A percentile compares a stretch with the other conserved stretches of the same genome.
phyloP scores from a whole-genome alignment of 192 early-diverging fungal genomes.

The Kappamyces sp. region DNA sequence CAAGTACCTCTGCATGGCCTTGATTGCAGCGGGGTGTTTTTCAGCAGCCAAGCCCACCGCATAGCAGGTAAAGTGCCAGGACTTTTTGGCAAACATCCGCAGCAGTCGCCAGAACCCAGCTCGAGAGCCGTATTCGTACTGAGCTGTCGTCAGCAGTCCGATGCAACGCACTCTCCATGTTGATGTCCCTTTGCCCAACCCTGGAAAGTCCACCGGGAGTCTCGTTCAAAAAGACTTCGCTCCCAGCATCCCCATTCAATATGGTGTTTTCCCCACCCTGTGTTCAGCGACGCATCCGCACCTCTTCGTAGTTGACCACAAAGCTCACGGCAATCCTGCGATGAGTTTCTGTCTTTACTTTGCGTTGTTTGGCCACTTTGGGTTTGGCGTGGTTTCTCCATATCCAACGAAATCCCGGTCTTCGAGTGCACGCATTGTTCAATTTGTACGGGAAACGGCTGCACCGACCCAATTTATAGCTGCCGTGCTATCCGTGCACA shows the following conservation, averaged over 20 bases:
- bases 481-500: too few relatives aligned
- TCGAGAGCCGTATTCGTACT: constrained; percentile 52
- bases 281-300: neutral
- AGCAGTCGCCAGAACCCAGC: constrained; percentile 44
- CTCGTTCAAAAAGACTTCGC: constrained; percentile 51
- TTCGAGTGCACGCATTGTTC: constrained; percentile 21
- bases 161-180: constrained; percentile 24
- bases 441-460: too few relatives aligned
- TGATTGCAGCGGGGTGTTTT: constrained; percentile 30
- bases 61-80: constrained; percentile 45
- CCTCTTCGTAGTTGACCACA: constrained; percentile 49
- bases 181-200: constrained; percentile 27
- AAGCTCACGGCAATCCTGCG: constrained; percentile 43
- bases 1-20: too few relatives aligned
- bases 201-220: constrained; percentile 24
- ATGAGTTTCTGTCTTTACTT: too few relatives aligned
- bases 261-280: constrained; percentile 51
- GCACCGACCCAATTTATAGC: too few relatives aligned
- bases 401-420: constrained; percentile 40
- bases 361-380: constrained; percentile 44
- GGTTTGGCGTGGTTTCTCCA: constrained; percentile 33
- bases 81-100: constrained; percentile 25
- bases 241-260: constrained; percentile 32
- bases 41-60: constrained; percentile 49
- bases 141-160: constrained; percentile 20